These are phyloP conservation scores for Tolypocladium amazonense DNA, from an alignment of 2,329 filamentous ascomycete genomes.

Conservation along the genomic window DNA sequence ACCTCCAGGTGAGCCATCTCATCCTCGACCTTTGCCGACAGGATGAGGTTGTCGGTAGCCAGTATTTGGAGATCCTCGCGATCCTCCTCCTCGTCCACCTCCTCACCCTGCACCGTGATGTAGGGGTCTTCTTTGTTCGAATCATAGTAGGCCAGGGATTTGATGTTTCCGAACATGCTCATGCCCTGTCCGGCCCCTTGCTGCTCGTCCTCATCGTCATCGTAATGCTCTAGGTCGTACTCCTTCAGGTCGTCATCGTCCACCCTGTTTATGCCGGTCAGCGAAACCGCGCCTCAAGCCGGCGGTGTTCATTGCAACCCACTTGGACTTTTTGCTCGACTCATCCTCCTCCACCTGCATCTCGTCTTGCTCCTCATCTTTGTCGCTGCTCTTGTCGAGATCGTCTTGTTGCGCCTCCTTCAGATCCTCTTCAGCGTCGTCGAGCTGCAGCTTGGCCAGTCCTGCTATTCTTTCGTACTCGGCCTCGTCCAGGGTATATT, in stretches of 20 bases:
- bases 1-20: conserved; percentile 94
- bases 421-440: conserved; percentile 83
- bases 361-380: conserved; percentile 21
- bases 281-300: not conserved
- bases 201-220: conserved; percentile 59
- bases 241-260: conserved; percentile 87
- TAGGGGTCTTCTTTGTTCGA: conserved; percentile 94
- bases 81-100: conserved; percentile 66
- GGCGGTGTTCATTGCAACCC: not conserved
- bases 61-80: conserved; percentile 89
- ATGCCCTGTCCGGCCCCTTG: conserved; percentile 54
- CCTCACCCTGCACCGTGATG: conserved; percentile 70
- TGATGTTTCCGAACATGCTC: conserved; percentile 92
- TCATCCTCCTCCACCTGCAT: conserved; percentile 16
- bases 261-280: conserved; percentile 27
- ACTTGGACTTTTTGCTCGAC: conserved; percentile 2
- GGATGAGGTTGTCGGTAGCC: conserved; percentile 81
- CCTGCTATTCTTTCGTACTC: conserved; percentile 68
- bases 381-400: conserved; percentile 10
- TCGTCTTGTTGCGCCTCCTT: conserved; percentile 51
- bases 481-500: conserved; percentile 65
- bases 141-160: conserved; percentile 86
- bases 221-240: conserved; percentile 93
- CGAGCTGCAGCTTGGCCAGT: conserved; percentile 68
- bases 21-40: conserved; percentile 91